Evolutionary conservation across 1,284 basidiomycete genomes (phyloP).

Genomic region (Naganishia sp.): DNA sequence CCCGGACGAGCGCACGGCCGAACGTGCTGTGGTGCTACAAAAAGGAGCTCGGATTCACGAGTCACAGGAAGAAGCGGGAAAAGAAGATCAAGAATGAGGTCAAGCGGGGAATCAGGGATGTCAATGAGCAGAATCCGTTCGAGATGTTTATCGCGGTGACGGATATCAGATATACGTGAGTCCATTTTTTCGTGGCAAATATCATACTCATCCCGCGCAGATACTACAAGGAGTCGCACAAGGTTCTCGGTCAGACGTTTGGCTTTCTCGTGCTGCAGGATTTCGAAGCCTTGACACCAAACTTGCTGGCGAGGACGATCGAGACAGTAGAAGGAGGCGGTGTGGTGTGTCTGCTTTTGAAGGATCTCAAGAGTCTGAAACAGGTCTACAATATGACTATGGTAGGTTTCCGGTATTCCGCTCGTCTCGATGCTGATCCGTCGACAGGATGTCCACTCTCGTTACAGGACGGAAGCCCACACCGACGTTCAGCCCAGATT

Average conservation of each 20-base stretch:
- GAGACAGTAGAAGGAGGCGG: slow-evolving; percentile 99
- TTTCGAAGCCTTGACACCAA: slow-evolving; percentile 98
- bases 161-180: slow-evolving; percentile 93
- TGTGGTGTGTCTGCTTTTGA: slow-evolving; percentile 84
- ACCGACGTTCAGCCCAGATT: slow-evolving; percentile 90
- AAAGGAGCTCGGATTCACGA: slow-evolving; percentile 92
- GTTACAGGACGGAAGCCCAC: slow-evolving; percentile 88
- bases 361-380: slow-evolving; percentile 90
- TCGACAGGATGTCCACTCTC: slow-evolving; percentile 84
- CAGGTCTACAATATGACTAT: slow-evolving; percentile 96
- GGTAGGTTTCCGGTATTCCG: slow-evolving; percentile 60
- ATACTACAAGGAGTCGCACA: slow-evolving; percentile 91
- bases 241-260: slow-evolving; percentile 95
- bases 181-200: slow-evolving; percentile 32
- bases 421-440: not conserved
- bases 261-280: slow-evolving; percentile 98
- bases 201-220: slow-evolving; percentile 44
- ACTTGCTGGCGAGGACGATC: slow-evolving; percentile 92
- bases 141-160: slow-evolving; percentile 99
- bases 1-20: slow-evolving; percentile 81
- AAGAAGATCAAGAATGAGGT: slow-evolving; percentile 92
- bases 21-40: slow-evolving; percentile 97
- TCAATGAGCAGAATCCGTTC: slow-evolving; percentile 94
- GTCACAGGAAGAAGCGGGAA: slow-evolving; percentile 95
- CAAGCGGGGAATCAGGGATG: slow-evolving; percentile 88